Conservation (phyloP, 306 rosid species). For the Vigna reflexopilosa region DNA sequence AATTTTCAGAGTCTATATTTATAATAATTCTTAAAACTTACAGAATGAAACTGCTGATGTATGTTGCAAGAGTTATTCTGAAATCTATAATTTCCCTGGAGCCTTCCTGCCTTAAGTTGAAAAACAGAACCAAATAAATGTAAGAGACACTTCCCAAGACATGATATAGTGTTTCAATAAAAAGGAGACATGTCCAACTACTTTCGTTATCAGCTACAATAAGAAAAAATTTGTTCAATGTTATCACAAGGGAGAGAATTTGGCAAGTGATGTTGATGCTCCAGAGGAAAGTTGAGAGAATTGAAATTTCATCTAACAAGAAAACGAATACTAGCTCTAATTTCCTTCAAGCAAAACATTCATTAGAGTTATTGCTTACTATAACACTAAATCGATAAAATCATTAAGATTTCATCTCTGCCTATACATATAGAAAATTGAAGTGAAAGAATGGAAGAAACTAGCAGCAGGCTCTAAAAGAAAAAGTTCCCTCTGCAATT, state of each 20-base stretch:
- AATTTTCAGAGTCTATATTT: too few relatives aligned
- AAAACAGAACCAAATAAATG: too few relatives aligned
- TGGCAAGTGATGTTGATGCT: not conserved
- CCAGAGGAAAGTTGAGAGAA: not conserved
- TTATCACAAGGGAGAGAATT: not conserved
- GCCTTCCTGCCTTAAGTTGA: too few relatives aligned
- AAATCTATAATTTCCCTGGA: too few relatives aligned
- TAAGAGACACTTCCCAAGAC: not conserved
- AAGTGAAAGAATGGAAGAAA: not conserved
- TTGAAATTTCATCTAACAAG: not conserved
- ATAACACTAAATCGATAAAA: not conserved
- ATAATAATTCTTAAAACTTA: too few relatives aligned
- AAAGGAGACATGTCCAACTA: not conserved
- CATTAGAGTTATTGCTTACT: not conserved
- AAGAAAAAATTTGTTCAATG: not conserved
- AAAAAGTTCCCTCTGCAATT: not conserved
- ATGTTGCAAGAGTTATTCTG: too few relatives aligned
- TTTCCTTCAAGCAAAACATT: not conserved
- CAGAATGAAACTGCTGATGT: too few relatives aligned
- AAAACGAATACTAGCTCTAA: not conserved
- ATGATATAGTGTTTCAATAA: not conserved
- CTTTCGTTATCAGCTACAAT: constrained; percentile 2
- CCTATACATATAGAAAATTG: constrained; percentile 8
- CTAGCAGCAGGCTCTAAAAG: not conserved
- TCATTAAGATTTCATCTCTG: not conserved